Conservation (phyloP, 2,329 filamentous ascomycete species). For the Calonectria hawksworthii region DNA sequence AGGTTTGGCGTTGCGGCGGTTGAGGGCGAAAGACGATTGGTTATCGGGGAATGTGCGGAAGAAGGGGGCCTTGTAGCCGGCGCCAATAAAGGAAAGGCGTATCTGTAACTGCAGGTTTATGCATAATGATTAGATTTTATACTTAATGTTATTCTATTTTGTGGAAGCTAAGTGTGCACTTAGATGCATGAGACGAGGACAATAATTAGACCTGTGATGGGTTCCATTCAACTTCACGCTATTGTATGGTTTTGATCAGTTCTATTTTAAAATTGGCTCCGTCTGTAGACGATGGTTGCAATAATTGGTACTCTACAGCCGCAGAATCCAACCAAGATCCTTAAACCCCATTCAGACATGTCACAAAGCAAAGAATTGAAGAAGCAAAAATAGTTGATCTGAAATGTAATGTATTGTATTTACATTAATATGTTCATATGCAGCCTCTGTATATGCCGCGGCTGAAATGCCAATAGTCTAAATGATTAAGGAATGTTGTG, state of each 20-base stretch:
- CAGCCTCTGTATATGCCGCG: background rate
- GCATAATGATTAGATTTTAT: background rate
- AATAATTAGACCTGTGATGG: background rate
- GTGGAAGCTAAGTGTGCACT: background rate
- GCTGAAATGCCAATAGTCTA: background rate
- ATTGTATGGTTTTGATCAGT: too few species aligned
- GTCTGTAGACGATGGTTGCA: background rate
- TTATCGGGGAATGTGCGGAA: slow-evolving; percentile 11
- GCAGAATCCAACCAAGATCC: too few species aligned
- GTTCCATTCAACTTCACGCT: too few species aligned
- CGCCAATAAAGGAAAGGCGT: background rate
- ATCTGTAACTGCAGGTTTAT: background rate
- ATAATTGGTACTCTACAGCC: too few species aligned
- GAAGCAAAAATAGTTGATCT: background rate
- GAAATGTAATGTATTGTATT: slow-evolving; percentile 2
- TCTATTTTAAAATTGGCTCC: background rate
- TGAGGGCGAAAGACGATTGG: background rate
- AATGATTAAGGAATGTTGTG: slow-evolving; percentile 11
- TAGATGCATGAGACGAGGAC: background rate
- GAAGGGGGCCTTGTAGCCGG: background rate
- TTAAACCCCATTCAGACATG: too few species aligned
- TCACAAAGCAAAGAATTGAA: background rate
- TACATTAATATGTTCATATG: slow-evolving; percentile 4
- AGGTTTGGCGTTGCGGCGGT: background rate
- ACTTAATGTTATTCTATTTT: background rate